Percentiles rank a stretch among this genome's conserved stretches.
phyloP scores from a whole-genome alignment of 148 eudicot species.

The Chenopodium formosanum region DNA sequence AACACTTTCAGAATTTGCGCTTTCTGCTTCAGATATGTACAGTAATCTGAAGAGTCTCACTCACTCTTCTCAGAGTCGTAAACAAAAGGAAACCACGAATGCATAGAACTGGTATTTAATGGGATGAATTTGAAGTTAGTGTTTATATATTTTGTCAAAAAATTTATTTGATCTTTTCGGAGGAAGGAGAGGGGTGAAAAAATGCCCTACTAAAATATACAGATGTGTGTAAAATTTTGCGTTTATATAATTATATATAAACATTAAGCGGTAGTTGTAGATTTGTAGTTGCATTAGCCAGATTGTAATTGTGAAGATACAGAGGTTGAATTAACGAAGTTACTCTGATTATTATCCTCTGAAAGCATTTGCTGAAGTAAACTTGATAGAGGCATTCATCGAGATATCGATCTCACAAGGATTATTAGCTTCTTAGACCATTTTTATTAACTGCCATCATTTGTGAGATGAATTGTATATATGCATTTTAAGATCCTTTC shows the following conservation, averaged over 20 bases:
- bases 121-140: slow-evolving; percentile 1
- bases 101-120: slow-evolving; percentile 15
- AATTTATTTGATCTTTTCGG: slow-evolving; percentile 12
- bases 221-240: slow-evolving; percentile 19
- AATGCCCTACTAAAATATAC: slow-evolving; percentile 10
- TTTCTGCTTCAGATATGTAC: slow-evolving; percentile 66
- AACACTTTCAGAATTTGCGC: slow-evolving; percentile 55
- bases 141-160: slow-evolving; percentile 21
- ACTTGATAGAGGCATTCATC: background rate
- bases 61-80: slow-evolving; percentile 33
- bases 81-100: slow-evolving; percentile 31
- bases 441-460: too few species aligned
- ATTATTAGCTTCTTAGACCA: too few species aligned
- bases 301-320: background rate
- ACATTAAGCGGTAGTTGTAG: slow-evolving; percentile 13
- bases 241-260: slow-evolving; percentile 12
- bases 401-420: too few species aligned
- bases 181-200: background rate
- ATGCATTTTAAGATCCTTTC: too few species aligned
- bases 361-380: background rate
- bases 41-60: slow-evolving; percentile 39
- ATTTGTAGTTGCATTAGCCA: background rate
- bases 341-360: background rate
- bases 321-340: background rate
- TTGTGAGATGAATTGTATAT: too few species aligned